Base-by-base conservation (phyloP, 192 early-diverging fungal genomes). In the Pilobolus umbonatus region DNA sequence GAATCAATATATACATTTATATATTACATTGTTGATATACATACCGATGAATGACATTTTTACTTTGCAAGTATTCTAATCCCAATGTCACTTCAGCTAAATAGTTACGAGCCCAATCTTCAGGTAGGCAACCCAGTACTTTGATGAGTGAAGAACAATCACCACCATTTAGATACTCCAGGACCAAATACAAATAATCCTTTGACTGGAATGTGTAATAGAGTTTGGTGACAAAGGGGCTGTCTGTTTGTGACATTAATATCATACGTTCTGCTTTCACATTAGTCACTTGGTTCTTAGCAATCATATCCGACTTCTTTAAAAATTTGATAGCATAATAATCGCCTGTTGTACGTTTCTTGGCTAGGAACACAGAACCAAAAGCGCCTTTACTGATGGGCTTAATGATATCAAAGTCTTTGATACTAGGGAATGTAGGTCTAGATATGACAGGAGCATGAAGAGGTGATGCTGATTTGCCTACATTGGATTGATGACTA, bases 361-460 rank as follows among this genome's bases (percentile, higher is more conserved):
- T 92, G 3, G 91, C 88, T 26, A 94, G 68, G 55, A 85, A 94
- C 0, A 94, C 91, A 3, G 87, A 87, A 7, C 91, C 91, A 76
- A 91, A 94, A 0, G 91, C 91, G 12, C 91, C 91, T 73, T 92
- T 92, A 49, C 86, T 88, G 31, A 94, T 94, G 2, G 91, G 89
- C 63, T 94, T 94, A 67, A 94, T 88, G 58, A 94, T 88, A 48
- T 94, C 89, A 68, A 85, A 94, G 66, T 94, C 91, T 67, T 92
- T 91, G 73, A 92, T 92, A 49, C 82, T 85, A 0, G 89, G 88
- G 5, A 80, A 67, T 1, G 82, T 82, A 9, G 86, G 83, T 15
- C 75, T 71, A 1, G 76, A 57, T 2, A 47, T 25, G 6, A 63
- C 61, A 10, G 76, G 55, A 1, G 39, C 56, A 19, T 57, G 56